phyloP scores from a whole-genome alignment of 1,139 yeast genomes.

The Scheffersomyces segobiensis region DNA sequence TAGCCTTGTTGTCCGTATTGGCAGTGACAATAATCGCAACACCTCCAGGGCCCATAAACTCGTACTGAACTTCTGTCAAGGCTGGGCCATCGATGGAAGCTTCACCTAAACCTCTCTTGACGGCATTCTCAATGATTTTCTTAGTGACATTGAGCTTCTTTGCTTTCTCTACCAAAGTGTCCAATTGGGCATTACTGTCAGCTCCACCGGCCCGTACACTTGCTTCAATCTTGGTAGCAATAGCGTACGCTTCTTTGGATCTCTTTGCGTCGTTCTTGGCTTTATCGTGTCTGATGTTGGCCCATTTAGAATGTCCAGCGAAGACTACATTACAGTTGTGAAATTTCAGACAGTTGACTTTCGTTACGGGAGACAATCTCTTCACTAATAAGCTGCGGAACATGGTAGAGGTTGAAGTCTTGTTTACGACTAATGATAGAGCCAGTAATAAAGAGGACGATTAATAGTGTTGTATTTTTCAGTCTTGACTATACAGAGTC shows the following conservation, averaged over 20 bases:
- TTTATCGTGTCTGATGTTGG: conserved; percentile 89
- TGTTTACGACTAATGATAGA: no score
- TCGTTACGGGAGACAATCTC: background rate
- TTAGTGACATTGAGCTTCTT: conserved; percentile 76
- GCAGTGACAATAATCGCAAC: conserved; percentile 84
- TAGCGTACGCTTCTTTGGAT: conserved; percentile 67
- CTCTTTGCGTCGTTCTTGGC: conserved; percentile 86
- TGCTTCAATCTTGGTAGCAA: conserved; percentile 71
- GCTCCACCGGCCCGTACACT: conserved; percentile 61
- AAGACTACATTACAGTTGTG: conserved; percentile 11
- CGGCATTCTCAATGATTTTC: conserved; percentile 80
- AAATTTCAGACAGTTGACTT: conserved; percentile 5
- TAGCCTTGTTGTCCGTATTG: conserved; percentile 81
- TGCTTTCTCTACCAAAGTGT: conserved; percentile 78
- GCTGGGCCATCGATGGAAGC: conserved; percentile 34
- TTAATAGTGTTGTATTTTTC: background rate
- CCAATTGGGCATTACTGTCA: conserved; percentile 71
- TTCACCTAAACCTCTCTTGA: conserved; percentile 78
- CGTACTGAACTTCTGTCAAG: conserved; percentile 58
- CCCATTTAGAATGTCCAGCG: conserved; percentile 94
- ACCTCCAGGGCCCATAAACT: conserved; percentile 92
- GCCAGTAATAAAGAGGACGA: no score
- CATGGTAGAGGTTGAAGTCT: background rate
- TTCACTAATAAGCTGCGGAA: background rate
- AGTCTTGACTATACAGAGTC: background rate